Conservation (phyloP, 2,329 filamentous ascomycete species). For the Fusarium sarcochroum region DNA sequence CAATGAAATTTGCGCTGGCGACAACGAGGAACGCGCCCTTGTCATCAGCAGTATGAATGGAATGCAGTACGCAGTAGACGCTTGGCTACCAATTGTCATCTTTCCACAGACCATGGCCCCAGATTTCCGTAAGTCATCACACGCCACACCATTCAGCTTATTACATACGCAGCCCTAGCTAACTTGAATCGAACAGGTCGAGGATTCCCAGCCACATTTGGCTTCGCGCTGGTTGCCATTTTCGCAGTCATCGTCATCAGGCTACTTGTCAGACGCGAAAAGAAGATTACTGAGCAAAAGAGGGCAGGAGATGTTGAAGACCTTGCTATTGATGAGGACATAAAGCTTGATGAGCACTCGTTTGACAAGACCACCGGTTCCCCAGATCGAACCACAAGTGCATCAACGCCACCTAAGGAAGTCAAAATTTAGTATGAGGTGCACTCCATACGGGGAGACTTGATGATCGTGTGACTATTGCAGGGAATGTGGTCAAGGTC, state of each 20-base stretch:
- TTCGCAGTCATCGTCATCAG: neutral
- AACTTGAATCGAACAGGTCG: neutral
- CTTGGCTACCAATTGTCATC: neutral
- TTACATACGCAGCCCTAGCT: neutral
- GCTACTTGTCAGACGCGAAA: neutral
- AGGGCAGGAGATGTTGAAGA: neutral
- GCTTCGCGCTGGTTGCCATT: neutral
- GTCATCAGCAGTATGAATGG: neutral
- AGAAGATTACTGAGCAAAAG: neutral
- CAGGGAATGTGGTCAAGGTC: too few relatives aligned
- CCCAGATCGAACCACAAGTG: neutral
- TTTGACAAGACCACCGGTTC: neutral
- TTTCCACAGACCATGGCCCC: neutral
- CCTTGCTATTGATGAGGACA: neutral
- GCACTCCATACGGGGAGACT: too few relatives aligned
- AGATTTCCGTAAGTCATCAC: neutral
- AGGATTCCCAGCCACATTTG: neutral
- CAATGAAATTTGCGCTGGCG: neutral
- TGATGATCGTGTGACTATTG: too few relatives aligned
- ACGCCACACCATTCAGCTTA: neutral
- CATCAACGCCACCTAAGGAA: neutral
- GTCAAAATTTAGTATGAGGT: neutral
- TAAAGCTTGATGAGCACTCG: neutral
- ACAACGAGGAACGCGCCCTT: neutral
- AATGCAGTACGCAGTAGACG: neutral